These are phyloP conservation scores for Candida ascalaphidarum DNA, from an alignment of 805 yeast species.

Conservation along the genomic window DNA sequence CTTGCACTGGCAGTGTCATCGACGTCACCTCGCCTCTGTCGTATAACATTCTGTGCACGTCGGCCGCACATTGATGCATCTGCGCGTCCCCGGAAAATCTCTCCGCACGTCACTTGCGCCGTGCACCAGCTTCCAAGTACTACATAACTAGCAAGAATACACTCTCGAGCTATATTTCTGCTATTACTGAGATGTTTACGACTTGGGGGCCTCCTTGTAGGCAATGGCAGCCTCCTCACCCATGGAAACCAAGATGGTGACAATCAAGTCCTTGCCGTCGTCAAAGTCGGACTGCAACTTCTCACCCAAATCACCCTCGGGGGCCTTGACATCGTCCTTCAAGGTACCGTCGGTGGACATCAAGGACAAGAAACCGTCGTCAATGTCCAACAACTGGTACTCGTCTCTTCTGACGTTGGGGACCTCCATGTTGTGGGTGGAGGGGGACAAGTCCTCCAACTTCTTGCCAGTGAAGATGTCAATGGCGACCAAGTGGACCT, in stretches of 20 bases:
- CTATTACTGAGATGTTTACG: too few species aligned
- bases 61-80: too few species aligned
- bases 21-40: too few species aligned
- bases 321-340: slow-evolving; percentile 97
- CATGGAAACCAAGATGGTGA: slow-evolving; percentile 97
- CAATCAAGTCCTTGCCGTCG: slow-evolving; percentile 95
- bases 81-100: too few species aligned
- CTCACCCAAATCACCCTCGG: slow-evolving; percentile 97
- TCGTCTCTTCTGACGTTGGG: slow-evolving; percentile 95
- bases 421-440: slow-evolving; percentile 99
- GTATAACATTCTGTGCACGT: too few species aligned
- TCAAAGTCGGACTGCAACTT: slow-evolving; percentile 87
- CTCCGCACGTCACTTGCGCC: too few species aligned
- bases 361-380: slow-evolving; percentile 94
- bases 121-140: too few species aligned
- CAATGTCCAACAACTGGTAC: slow-evolving; percentile 95
- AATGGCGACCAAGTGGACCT: slow-evolving; percentile 98
- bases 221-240: slow-evolving; percentile 99
- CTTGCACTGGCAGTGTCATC: too few species aligned
- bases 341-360: slow-evolving; percentile 97
- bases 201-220: slow-evolving; percentile 96
- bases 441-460: slow-evolving; percentile 99
- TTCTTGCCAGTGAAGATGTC: slow-evolving; percentile 99
- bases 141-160: too few species aligned
- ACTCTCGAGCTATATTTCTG: too few species aligned